Conservation (phyloP, 2,329 filamentous ascomycete species). For the Leptoxyphium fumago region DNA sequence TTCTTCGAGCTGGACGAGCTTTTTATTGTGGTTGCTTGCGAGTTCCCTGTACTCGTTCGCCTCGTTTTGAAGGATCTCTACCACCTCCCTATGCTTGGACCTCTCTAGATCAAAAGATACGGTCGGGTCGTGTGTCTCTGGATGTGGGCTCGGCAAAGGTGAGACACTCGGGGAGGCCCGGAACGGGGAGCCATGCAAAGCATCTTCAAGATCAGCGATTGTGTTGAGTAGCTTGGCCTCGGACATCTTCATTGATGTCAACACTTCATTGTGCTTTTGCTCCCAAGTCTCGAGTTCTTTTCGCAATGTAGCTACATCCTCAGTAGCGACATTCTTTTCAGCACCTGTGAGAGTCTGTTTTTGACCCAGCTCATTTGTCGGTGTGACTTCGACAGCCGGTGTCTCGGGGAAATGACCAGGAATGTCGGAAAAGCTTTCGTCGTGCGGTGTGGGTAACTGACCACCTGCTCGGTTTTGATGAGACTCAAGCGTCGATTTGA, state of each 20-base stretch:
- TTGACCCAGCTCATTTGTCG: slow-evolving; percentile 16
- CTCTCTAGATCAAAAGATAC: slow-evolving; percentile 25
- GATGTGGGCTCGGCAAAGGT: slow-evolving; percentile 1
- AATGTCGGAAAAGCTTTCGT: slow-evolving; percentile 14
- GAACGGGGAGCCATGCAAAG: slow-evolving; percentile 26
- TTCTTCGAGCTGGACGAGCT: slow-evolving; percentile 60
- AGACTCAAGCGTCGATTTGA: slow-evolving; percentile 42
- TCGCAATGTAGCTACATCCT: slow-evolving; percentile 47
- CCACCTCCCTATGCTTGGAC: slow-evolving; percentile 34
- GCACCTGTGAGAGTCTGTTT: slow-evolving; percentile 11
- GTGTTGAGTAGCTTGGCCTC: slow-evolving; percentile 60
- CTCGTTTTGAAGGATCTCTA: slow-evolving; percentile 50
- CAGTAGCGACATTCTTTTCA: slow-evolving; percentile 1
- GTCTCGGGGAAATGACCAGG: slow-evolving; percentile 26
- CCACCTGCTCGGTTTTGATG: slow-evolving; percentile 9
- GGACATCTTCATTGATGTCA: slow-evolving; percentile 56
- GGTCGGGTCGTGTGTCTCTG: neutral
- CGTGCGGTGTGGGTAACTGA: slow-evolving; percentile 10
- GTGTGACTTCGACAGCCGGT: slow-evolving; percentile 14
- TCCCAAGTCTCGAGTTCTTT: slow-evolving; percentile 62
- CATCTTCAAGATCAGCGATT: slow-evolving; percentile 59
- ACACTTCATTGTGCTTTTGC: slow-evolving; percentile 53
- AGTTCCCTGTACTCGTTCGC: slow-evolving; percentile 69
- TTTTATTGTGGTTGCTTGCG: slow-evolving; percentile 52
- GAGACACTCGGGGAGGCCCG: neutral